Conservation (phyloP, 805 yeast species). For the Kuraishia floccosa region DNA sequence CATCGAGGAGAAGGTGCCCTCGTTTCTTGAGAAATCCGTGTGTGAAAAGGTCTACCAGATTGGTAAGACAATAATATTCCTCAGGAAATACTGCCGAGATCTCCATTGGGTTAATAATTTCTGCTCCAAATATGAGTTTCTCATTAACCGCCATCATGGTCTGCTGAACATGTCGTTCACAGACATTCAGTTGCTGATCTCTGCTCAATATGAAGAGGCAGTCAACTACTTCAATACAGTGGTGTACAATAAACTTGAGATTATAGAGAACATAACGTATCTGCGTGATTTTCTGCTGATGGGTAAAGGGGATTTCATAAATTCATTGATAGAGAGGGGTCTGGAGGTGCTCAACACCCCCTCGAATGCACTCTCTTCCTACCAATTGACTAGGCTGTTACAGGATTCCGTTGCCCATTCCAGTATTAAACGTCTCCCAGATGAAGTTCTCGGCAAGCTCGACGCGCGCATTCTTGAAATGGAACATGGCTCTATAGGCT, state of each 20-base stretch:
- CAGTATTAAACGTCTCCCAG: conserved; percentile 27
- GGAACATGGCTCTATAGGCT: conserved; percentile 64
- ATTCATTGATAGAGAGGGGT: conserved; percentile 47
- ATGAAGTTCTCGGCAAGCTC: conserved; percentile 35
- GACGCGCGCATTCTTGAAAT: conserved; percentile 79
- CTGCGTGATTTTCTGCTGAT: conserved; percentile 59
- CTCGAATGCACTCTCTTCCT: conserved; percentile 51
- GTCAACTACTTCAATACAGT: conserved; percentile 36
- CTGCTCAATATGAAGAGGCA: conserved; percentile 38
- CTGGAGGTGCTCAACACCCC: conserved; percentile 42
- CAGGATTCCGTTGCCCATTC: conserved; percentile 52
- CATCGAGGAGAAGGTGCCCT: conserved; percentile 26
- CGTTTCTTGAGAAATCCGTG: conserved; percentile 25
- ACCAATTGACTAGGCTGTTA: conserved; percentile 51
- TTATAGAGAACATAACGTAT: conserved; percentile 44
- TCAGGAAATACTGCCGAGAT: conserved; percentile 57
- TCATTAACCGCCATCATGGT: conserved; percentile 1
- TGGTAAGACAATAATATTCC: conserved; percentile 62
- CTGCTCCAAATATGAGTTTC: conserved; percentile 2
- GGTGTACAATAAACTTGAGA: conserved; percentile 35
- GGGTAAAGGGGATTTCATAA: conserved; percentile 76
- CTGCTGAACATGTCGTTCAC: background rate
- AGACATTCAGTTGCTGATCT: conserved; percentile 12
- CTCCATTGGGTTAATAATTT: conserved; percentile 47
- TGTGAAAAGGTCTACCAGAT: conserved; percentile 44